Evolutionary conservation across 805 yeast genomes (phyloP).

Genomic region (Spathaspora girioi): DNA sequence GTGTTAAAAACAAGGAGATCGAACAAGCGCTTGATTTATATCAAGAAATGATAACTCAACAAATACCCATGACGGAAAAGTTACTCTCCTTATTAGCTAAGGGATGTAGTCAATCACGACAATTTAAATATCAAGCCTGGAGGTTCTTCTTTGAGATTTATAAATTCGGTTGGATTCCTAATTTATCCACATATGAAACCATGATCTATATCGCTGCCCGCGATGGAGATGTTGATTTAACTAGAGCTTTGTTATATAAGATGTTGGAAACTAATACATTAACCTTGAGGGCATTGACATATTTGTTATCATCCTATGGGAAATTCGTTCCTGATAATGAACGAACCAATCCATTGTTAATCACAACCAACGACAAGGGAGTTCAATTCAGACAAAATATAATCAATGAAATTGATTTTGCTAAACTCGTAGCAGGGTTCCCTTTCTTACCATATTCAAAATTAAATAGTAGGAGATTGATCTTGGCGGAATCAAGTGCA

Average conservation of each 20-base stretch:
- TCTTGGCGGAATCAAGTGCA: conserved; percentile 76
- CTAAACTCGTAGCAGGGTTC: conserved; percentile 23
- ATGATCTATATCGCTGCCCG: conserved; percentile 75
- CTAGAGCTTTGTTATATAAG: conserved; percentile 62
- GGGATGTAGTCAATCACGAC: conserved; percentile 51
- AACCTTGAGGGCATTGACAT: conserved; percentile 40
- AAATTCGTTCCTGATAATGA: conserved; percentile 20
- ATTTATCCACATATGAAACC: conserved; percentile 52
- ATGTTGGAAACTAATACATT: conserved; percentile 34
- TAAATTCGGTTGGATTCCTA: conserved; percentile 38
- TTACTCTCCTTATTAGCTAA: conserved; percentile 55
- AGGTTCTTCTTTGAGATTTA: background rate
- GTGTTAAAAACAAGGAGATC: conserved; percentile 57
- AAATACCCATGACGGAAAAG: conserved; percentile 27
- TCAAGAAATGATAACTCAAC: conserved; percentile 54
- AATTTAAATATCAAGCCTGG: conserved; percentile 43
- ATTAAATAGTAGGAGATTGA: conserved; percentile 35
- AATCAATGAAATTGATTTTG: conserved; percentile 23
- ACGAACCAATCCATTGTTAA: conserved; percentile 23
- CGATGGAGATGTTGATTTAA: conserved; percentile 72
- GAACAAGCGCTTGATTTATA: conserved; percentile 76
- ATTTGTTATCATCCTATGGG: conserved; percentile 48
- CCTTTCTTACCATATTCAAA: conserved; percentile 69
- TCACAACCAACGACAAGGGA: conserved; percentile 45
- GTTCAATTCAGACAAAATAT: conserved; percentile 44